Base-by-base conservation (phyloP, 345 rosid genomes). In the Hypericum androsaemum region DNA sequence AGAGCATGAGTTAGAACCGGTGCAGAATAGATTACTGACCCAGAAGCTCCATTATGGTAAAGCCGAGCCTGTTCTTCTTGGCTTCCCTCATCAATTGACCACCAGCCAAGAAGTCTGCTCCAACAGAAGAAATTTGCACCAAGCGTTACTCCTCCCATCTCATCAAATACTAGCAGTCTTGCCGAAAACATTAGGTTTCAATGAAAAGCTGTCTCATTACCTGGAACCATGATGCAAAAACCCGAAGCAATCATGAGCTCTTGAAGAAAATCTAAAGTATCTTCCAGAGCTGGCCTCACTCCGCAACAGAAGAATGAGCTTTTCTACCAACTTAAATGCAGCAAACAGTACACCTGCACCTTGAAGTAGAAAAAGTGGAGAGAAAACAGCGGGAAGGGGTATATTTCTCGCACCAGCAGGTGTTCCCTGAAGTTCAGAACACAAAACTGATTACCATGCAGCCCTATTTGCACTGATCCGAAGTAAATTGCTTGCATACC, bases 21-120 rank as follows among this genome's bases (percentile, higher is more conserved):
- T 22, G 32, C n/a, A 11, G 5, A 28, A 47, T 8, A 42, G 46
- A 64, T 38, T 7, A 68, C 77, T 74, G 43, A 85, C 99, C 97
- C 86, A 51, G 86, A 77, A 61, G 74, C 72, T 32, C 71, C 76
- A 55, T 77, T 94, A 36, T 78, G 65, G 76, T 77, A 80, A 50
- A 92, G 77, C 17, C 79, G 83, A 22, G 95, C 94, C 68, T 92
- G 94, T 54, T 92, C 98, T 80, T 92, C 98, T 42, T 66, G 60
- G 57, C 97, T 88, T 63, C 88, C 95, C 68, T 92, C 97, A 63
- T 92, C 97, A 64, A 92, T 92, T 9, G 98, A 92, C 98, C 98
- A 92, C 98, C 98, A 92, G 48, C 98, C 98, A 63, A 92, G 52
- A 55, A 92, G 71, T 78, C 97, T 92, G 84, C 15, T 56, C 55